phyloP scores from a whole-genome alignment of 768 basidiomycete genomes.

The Dentipellis sp. region DNA sequence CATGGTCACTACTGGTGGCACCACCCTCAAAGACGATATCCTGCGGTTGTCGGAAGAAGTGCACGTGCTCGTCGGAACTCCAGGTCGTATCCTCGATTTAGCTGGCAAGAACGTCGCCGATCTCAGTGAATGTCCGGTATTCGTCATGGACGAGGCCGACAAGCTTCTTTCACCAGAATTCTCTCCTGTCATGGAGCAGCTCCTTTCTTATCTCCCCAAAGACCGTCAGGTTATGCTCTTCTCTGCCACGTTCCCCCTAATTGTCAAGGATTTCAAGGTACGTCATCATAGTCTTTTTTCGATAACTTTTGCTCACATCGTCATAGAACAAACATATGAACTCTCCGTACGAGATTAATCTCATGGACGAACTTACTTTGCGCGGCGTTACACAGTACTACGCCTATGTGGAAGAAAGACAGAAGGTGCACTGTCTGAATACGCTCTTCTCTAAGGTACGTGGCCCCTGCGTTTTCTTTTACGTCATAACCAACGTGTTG shows the following conservation, averaged over 20 bases:
- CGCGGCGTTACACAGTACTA: slow-evolving; percentile 99
- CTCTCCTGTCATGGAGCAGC: slow-evolving; percentile 95
- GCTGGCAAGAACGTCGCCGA: slow-evolving; percentile 91
- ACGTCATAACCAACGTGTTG: slow-evolving; percentile 1
- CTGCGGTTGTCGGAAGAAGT: slow-evolving; percentile 82
- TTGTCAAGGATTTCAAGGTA: slow-evolving; percentile 99
- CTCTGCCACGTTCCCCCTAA: slow-evolving; percentile 97
- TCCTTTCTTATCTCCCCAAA: slow-evolving; percentile 75
- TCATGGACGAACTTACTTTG: slow-evolving; percentile 99
- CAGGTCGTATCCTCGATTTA: slow-evolving; percentile 91
- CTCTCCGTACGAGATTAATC: slow-evolving; percentile 93
- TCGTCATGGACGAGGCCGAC: slow-evolving; percentile 99
- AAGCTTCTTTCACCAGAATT: slow-evolving; percentile 97
- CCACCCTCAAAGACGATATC: slow-evolving; percentile 97
- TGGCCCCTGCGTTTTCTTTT: not conserved
- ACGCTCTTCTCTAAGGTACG: slow-evolving; percentile 95
- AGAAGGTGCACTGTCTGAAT: slow-evolving; percentile 99
- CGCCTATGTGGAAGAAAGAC: slow-evolving; percentile 97
- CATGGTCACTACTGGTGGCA: slow-evolving; percentile 99
- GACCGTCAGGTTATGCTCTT: slow-evolving; percentile 98
- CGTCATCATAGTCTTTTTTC: slow-evolving; percentile 6
- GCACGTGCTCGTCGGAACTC: slow-evolving; percentile 95
- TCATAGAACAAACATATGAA: slow-evolving; percentile 91
- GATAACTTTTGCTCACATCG: slow-evolving; percentile 7
- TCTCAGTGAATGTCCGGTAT: slow-evolving; percentile 88